These are phyloP conservation scores for Eucalyptus camaldulensis DNA, from an alignment of 345 rosid genomes.

Conservation along the genomic window DNA sequence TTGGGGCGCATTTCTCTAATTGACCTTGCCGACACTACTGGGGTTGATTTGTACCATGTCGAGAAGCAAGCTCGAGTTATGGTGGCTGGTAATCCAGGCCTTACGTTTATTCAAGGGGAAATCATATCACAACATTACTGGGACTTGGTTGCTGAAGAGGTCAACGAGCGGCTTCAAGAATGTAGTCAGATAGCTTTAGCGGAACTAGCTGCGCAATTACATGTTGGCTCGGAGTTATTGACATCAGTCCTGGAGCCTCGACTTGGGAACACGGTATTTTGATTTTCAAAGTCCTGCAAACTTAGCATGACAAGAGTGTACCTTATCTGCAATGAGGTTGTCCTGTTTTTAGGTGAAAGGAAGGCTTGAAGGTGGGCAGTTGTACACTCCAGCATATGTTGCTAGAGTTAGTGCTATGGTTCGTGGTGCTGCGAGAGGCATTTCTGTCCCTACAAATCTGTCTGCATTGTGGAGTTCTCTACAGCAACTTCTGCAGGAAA, in stretches of 20 bases:
- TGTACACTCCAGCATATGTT: constrained; percentile 93
- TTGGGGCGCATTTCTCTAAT: constrained; percentile 79
- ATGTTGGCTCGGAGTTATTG: constrained; percentile 79
- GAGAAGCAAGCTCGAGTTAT: constrained; percentile 81
- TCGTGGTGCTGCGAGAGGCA: constrained; percentile 87
- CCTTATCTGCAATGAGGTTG: background rate
- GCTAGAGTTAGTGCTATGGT: constrained; percentile 92
- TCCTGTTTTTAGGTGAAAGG: constrained; percentile 59
- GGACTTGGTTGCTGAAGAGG: constrained; percentile 89
- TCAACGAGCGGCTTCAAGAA: constrained; percentile 93
- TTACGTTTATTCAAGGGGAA: constrained; percentile 79
- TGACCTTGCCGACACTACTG: constrained; percentile 72
- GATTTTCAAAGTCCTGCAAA: background rate
- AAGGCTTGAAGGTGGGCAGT: constrained; percentile 96
- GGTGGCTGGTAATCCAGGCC: constrained; percentile 33
- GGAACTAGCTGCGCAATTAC: constrained; percentile 77
- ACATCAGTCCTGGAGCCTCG: constrained; percentile 84
- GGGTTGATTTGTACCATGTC: constrained; percentile 87
- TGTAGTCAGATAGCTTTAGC: constrained; percentile 90
- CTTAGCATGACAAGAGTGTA: background rate
- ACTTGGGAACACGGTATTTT: constrained; percentile 69
- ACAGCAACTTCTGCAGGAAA: constrained; percentile 78
- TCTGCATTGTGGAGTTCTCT: constrained; percentile 62
- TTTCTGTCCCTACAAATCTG: constrained; percentile 79
- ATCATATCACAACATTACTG: constrained; percentile 84